Conservation (phyloP, 192 early-diverging fungal genomes). For the Obelidium mucronatum region DNA sequence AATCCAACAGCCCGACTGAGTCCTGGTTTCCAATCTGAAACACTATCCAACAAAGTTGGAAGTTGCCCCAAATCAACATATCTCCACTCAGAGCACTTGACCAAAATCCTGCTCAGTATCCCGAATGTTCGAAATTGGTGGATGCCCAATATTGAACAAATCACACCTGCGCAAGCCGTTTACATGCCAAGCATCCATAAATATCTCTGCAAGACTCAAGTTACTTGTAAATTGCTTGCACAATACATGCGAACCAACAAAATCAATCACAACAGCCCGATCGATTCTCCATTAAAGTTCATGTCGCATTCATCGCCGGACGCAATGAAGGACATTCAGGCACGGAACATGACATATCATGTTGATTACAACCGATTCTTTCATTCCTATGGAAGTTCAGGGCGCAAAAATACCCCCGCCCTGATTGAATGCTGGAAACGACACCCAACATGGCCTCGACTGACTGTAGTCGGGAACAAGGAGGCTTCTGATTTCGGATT, state of each 20-base stretch:
- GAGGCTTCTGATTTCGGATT: not conserved
- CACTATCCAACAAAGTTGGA: not conserved
- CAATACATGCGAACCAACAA: not conserved
- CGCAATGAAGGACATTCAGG: not conserved
- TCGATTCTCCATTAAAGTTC: too few species aligned
- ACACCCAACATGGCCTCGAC: constrained; percentile 27
- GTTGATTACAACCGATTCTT: constrained; percentile 20
- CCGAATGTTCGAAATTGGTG: not conserved
- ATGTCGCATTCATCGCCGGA: constrained; percentile 34
- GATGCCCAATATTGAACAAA: constrained; percentile 26
- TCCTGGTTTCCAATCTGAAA: not conserved
- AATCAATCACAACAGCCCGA: not conserved
- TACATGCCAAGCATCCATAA: not conserved
- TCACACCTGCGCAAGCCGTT: not conserved
- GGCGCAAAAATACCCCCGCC: constrained; percentile 3
- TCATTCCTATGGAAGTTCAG: constrained; percentile 15
- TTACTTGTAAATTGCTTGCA: not conserved
- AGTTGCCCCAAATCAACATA: constrained; percentile 19
- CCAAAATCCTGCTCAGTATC: not conserved
- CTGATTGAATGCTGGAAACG: constrained; percentile 20
- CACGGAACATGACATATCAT: not conserved
- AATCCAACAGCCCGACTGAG: constrained; percentile 19
- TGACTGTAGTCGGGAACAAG: constrained; percentile 9
- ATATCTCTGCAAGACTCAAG: constrained; percentile 1
- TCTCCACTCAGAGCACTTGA: constrained; percentile 10